Base-by-base conservation (phyloP, 805 yeast genomes). In the Pichia cabralensis region DNA sequence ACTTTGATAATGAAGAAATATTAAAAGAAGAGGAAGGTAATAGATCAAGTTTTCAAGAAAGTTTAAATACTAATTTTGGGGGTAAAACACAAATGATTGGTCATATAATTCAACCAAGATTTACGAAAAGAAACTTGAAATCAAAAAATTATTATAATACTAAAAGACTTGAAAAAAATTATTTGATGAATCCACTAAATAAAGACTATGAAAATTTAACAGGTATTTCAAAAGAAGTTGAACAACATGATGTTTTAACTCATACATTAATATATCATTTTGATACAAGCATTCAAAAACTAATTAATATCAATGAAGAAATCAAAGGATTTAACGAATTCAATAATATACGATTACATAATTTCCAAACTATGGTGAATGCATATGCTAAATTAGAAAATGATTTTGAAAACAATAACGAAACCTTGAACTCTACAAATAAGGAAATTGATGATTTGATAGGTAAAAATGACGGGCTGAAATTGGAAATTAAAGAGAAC, bases 141-240 rank as follows among this genome's bases (percentile, higher is more conserved):
- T 43, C 40, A 22, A 40, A 38, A 26, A 59, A 58, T 10, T 78
- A 67, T 48, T 82, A 82, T 47, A 72, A 74, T 31, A 48, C 62
- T 18, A 78, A 77, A 53, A 62, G 92, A 43, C 59, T 79, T 33
- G 71, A 72, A 43, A 74, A 71, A 57, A 76, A 75, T 39, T 82
- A 82, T 49, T 66, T 80, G 6, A 66, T 79, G 18, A 81, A 81
- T 47, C 88, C 92, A 1, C 53, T 79, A 28, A 69, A 66, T 34
- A 42, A 41, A 11, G 49, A 58, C 18, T 49, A 50, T 27, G 49
- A 53, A 22, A 42, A 42, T 23, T 38, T 60, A n/a, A 55, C 61
- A 2, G 67, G 67, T 1, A 59, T 61, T 5, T 48, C 55, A 10
- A 53, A 46, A 29, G 52, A 50, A 29, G 38, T 48, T 17, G 39